A percentile compares a stretch with the other conserved stretches of the same genome.
These are phyloP conservation scores for Cenchrus americanus DNA, from an alignment of 176 grass and related monocot species.

Conservation along the genomic window DNA sequence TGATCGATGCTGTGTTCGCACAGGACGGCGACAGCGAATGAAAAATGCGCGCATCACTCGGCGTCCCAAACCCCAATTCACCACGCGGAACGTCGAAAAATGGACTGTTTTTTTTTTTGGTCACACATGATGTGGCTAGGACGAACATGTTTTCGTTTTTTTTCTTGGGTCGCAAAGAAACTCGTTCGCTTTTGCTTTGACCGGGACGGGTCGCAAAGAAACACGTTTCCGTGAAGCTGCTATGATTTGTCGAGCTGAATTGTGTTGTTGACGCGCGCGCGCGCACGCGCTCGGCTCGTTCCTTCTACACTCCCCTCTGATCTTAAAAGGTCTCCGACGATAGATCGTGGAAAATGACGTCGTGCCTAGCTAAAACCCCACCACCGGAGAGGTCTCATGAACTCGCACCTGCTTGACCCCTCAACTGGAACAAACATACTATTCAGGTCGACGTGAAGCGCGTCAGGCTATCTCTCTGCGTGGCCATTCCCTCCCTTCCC, in stretches of 20 bases:
- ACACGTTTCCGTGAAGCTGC: not conserved
- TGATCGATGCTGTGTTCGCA: no score
- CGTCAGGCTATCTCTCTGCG: not conserved
- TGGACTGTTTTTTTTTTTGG: no score
- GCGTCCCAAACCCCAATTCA: no score
- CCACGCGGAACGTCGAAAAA: no score
- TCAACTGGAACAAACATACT: not conserved
- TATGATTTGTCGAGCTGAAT: not conserved
- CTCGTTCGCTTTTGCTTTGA: no score
- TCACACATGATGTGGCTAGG: not conserved
- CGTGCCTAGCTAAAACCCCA: not conserved
- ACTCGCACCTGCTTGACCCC: not conserved
- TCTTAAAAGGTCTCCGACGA: no score
- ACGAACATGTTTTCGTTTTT: not conserved
- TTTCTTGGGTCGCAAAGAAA: not conserved
- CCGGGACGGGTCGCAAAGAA: not conserved
- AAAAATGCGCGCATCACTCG: no score
- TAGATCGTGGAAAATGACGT: not conserved
- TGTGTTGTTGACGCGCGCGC: not conserved
- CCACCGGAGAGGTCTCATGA: not conserved
- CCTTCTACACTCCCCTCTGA: no score
- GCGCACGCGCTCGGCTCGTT: not conserved
- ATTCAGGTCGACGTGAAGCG: not conserved
- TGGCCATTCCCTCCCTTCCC: not conserved
- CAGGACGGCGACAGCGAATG: no score